A percentile compares a stretch with the other conserved stretches of the same genome.
Evolutionary conservation across 805 yeast species (phyloP).

Genomic region (Candida argentea): DNA sequence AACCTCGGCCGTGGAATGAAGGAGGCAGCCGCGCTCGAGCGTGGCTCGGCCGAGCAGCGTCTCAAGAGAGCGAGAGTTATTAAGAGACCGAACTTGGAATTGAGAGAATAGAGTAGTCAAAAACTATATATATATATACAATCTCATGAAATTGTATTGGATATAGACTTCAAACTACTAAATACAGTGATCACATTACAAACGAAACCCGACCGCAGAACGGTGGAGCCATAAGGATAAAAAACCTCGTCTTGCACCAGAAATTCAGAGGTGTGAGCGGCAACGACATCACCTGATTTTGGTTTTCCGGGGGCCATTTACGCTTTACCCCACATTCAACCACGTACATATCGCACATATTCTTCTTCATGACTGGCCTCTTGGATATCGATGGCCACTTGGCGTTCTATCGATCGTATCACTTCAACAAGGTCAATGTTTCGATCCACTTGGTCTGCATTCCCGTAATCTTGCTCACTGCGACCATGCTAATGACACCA

Average conservation of each 20-base stretch:
- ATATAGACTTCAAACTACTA: too few species aligned
- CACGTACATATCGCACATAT: not conserved
- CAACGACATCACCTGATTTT: conserved; percentile 1
- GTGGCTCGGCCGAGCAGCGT: conserved; percentile 15
- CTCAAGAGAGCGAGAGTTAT: conserved; percentile 32
- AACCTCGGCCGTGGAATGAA: conserved; percentile 71
- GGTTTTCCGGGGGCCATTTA: not conserved
- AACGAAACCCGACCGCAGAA: too few species aligned
- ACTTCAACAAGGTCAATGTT: conserved; percentile 51
- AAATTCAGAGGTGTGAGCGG: not conserved
- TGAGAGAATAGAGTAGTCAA: conserved; percentile 27
- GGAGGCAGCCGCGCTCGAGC: conserved; percentile 46
- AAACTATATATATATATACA: too few species aligned
- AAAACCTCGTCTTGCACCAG: not conserved
- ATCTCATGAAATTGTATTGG: too few species aligned
- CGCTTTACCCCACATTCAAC: not conserved
- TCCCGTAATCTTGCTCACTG: conserved; percentile 59
- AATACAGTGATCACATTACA: too few species aligned
- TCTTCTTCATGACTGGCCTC: conserved; percentile 19
- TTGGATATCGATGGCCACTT: conserved; percentile 28
- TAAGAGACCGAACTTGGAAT: conserved; percentile 46
- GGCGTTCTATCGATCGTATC: conserved; percentile 38
- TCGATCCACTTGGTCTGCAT: conserved; percentile 69
- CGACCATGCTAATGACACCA: conserved; percentile 31
- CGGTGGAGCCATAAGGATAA: not conserved